Evolutionary conservation across 192 early-diverging fungal genomes (phyloP), one percentile per base, ranked within the genome.

Genomic region (Nowakowskiella sp.): DNA sequence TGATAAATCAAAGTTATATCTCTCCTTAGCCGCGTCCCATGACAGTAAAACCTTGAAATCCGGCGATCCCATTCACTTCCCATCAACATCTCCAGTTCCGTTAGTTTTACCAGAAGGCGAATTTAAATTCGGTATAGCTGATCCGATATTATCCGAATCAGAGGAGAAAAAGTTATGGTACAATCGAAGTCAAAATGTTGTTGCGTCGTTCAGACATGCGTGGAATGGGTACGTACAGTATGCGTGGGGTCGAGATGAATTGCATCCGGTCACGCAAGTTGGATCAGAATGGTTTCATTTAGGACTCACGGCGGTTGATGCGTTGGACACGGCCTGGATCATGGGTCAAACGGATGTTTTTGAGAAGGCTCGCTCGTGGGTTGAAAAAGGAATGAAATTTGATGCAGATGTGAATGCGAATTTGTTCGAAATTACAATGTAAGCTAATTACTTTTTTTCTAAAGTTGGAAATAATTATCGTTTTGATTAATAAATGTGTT

Each of bases 221-320:
- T 92, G 88, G 90, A 65, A 73, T 6, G 85, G 84, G 0, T 96
- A 96, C 47, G 54, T 64, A n/a, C 62, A 26, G 3, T 47, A 60
- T 54, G 86, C 86, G 0, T 91, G 85, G 71, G 89, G 89, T n/a
- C 65, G 58, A 27, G 93, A 96, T 53, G 89, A 94, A 63, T 84
- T 92, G 44, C 71, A 74, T 31, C 91, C 93, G 2, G 49, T 90
- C 7, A 75, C 84, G 1, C 75, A 75, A 32, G 39, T 32, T 3
- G 88, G 88, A 5, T 60, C 63, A 9, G 83, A 89, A 47, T 78
- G 87, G 74, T 86, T 89, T 19, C 70, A 76, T 34, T 76, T 88
- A 64, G 88, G 88, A 4, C 77, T 93, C 27, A 89, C 86, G 4
- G 77, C 92, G 48, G 65, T 92, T 3, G 94, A 97, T 56, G 70